Evolutionary conservation across 441 rosid species (phyloP), one percentile per base, ranked within the genome.

Genomic region (Brassica hybrid): DNA sequence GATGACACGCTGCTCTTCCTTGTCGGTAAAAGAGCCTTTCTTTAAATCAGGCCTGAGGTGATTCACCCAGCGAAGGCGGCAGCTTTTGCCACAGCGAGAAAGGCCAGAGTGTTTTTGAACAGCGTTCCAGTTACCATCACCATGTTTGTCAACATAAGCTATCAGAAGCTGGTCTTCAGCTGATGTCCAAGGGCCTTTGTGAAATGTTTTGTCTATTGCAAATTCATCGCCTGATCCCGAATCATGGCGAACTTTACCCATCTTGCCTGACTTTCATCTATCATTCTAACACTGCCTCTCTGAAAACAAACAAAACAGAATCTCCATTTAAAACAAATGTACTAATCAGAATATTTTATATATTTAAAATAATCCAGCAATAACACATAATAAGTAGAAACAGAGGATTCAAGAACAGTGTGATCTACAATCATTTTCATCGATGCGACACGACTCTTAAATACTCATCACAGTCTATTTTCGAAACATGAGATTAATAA

Each of bases 31-130:
- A 25, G 96, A 81, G 11, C 98, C 98, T 80, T 94, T 94, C 56
- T 91, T 94, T 84, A 94, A 83, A 77, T 94, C 89, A 9, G 98
- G 98, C 76, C 97, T 87, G 16, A 96, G 80, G 75, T 96, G 97
- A 88, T 96, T 96, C 12, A 97, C 99, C 99, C 99, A 96, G 32
- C 99, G 92, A 74, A 94, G 84, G 3, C 98, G 89, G 62, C 98
- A 96, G 85, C 98, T 96, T 88, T 94, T 96, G 16, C 97, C 99
- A 75, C 98, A 92, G 0, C 98, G 89, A 58, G 84, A 90, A 73
- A 96, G 88, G 14, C 99, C 99, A 1, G 97, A 91, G 78, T 90
- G 86, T 83, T 94, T 91, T 84, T 96, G 99, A 69, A 96, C 99
- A 67, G 94, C 91, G 81, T 91, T 94, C 98, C 98, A 96, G 76